Evolutionary conservation across 2,329 filamentous ascomycete species (phyloP), one percentile per base, ranked within the genome.

Genomic region (Claviceps maximensis): DNA sequence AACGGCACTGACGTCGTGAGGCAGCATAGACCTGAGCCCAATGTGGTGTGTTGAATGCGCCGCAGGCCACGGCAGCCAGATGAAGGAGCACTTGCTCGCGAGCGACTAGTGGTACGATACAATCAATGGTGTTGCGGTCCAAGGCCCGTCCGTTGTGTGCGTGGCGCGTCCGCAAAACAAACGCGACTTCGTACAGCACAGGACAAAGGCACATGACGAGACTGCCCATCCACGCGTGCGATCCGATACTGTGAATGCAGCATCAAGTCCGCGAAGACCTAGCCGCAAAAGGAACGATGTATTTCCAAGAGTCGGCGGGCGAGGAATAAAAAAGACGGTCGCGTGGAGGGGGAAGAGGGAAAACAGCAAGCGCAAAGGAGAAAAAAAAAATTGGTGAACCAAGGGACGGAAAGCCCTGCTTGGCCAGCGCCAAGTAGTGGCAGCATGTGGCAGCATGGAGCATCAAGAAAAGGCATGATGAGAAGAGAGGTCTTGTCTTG

Each of bases 81-180:
- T 17, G 41, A 31, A 46, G 27, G 53, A 51, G 45, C 53, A 44
- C 53, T 54, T 49, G 53, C 53, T 51, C 53, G 48, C 42, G 41
- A 21, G 17, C 33, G 31, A 17, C 13, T 29, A 21, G 17, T 47
- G 31, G 42, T 31, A 36, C 42, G 38, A 15, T n/a, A 13, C 31
- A 19, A 27, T 21, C 23, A 47, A 48, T 36, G 48, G 25, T 42
- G 42, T n/a, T 23, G 27, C 33, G 12, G 25, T 25, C 17, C 10
- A 47, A 12, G 42, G 41, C n/a, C 12, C 4, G 15, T 17, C 5
- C 4, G 4, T 9, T 33, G 31, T 10, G 31, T 38, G 10, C 17
- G n/a, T 29, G 48, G n/a, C 41, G 48, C 42, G 33, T 54, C 44
- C 33, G 48, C 36, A 38, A 44, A 23, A 25, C 19, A 47, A 47